Evolutionary conservation across 768 basidiomycete genomes (phyloP).

Genomic region (Clitopilus passeckerianus): DNA sequence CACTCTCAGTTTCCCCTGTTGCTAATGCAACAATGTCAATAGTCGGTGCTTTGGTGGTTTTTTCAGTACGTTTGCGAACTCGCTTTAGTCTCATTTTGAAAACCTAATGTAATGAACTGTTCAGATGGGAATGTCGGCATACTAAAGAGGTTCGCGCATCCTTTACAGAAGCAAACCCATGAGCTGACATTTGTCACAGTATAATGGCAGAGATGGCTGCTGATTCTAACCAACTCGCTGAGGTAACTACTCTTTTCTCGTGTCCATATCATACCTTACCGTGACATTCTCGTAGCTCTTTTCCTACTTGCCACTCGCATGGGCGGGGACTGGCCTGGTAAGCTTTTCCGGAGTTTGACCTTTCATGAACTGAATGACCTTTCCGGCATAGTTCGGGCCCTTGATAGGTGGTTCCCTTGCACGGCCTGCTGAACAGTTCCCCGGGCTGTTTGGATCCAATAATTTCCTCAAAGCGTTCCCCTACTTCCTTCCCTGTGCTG

Average conservation of each 20-base stretch:
- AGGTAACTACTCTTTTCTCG: slow-evolving; percentile 19
- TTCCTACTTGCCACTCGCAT: slow-evolving; percentile 39
- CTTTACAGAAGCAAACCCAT: too few relatives aligned
- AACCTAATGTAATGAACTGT: neutral
- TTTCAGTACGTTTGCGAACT: slow-evolving; percentile 37
- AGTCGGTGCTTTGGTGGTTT: slow-evolving; percentile 67
- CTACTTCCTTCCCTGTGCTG: slow-evolving; percentile 57
- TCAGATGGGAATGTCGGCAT: slow-evolving; percentile 60
- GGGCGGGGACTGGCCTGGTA: slow-evolving; percentile 12
- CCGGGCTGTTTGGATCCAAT: slow-evolving; percentile 28
- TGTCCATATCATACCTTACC: neutral
- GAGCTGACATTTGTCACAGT: slow-evolving; percentile 22
- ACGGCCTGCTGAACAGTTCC: slow-evolving; percentile 42
- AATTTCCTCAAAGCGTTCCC: slow-evolving; percentile 41
- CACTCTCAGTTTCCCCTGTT: neutral
- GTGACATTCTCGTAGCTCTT: neutral
- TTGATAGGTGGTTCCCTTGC: slow-evolving; percentile 46
- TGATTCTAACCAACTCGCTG: slow-evolving; percentile 54
- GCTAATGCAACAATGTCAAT: neutral
- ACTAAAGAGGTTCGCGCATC: slow-evolving; percentile 40
- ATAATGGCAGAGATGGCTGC: slow-evolving; percentile 74
- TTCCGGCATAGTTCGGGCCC: slow-evolving; percentile 21
- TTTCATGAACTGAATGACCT: neutral
- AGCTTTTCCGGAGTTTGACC: neutral
- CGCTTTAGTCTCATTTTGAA: neutral